Evolutionary conservation across 768 basidiomycete species (phyloP).

Genomic region (Fomitopsis pulvina): DNA sequence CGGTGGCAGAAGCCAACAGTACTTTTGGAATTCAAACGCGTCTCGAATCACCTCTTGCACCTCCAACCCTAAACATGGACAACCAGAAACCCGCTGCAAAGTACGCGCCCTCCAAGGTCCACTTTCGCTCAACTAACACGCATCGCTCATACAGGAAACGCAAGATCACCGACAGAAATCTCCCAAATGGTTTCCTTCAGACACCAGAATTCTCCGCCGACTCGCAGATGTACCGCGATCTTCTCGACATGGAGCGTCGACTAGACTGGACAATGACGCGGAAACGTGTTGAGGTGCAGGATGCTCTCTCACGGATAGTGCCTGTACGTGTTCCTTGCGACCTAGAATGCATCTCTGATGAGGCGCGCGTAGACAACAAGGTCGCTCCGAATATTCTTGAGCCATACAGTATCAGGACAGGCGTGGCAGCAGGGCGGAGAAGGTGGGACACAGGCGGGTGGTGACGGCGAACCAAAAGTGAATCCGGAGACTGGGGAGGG

Average conservation of each 20-base stretch:
- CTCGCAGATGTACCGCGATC: slow-evolving; percentile 79
- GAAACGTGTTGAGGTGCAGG: slow-evolving; percentile 87
- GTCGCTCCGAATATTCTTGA: slow-evolving; percentile 79
- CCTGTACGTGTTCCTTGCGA: slow-evolving; percentile 39
- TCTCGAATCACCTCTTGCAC: neutral
- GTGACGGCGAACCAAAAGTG: slow-evolving; percentile 32
- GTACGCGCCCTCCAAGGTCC: slow-evolving; percentile 7
- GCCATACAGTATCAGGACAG: slow-evolving; percentile 83
- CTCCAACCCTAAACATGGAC: slow-evolving; percentile 7
- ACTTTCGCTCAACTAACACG: slow-evolving; percentile 6
- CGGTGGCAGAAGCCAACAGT: no score
- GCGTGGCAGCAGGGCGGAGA: slow-evolving; percentile 65
- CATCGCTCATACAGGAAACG: slow-evolving; percentile 45
- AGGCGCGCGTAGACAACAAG: slow-evolving; percentile 56
- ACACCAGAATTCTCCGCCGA: slow-evolving; percentile 73
- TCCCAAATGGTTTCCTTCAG: slow-evolving; percentile 73
- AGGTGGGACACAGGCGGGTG: slow-evolving; percentile 7
- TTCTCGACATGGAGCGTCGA: slow-evolving; percentile 84
- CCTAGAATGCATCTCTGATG: neutral
- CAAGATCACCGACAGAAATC: slow-evolving; percentile 71
- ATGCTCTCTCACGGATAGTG: slow-evolving; percentile 70
- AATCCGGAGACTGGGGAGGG: slow-evolving; percentile 83
- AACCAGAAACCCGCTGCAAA: slow-evolving; percentile 17
- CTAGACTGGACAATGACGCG: slow-evolving; percentile 94
- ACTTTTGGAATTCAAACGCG: neutral